Evolutionary conservation across 192 early-diverging fungal genomes (phyloP), one percentile per base, ranked within the genome.

Genomic region (Linnemannia elongata): DNA sequence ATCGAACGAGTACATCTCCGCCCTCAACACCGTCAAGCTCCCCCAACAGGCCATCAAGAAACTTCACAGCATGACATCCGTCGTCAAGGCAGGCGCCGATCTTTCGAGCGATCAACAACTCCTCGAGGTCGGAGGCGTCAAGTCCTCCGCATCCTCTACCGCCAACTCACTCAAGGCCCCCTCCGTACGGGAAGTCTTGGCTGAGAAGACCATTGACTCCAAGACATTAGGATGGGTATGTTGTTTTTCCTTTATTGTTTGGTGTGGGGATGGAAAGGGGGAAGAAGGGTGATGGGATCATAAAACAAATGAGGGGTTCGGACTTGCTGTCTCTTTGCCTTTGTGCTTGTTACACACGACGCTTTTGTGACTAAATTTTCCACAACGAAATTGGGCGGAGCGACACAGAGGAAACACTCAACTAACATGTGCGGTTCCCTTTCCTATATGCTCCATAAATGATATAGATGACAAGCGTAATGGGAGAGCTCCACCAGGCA

Each of bases 151-250:
- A 17, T 82, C 83, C 7, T 87, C 84, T 0, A 69, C 84, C 0
- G 83, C 75, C 3, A 79, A 80, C 47, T 86, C 84, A 12, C 18
- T 81, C 79, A 87, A 81, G 63, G 84, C 84, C 18, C 72, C 84
- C 15, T 87, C 79, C 0, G 84, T 87, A 24, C 79, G 84, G 47
- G 84, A 87, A 49, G 84, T 87, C 30, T 47, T 87, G 20, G 79
- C 79, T 6, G 84, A 87, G 49, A 87, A 87, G 72, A 73, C 84
- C n/a, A 78, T 87, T 27, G 84, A 87, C 33, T 66, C 79, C 38
- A 87, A 87, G 66, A 87, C 84, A 27, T 52, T 87, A 41, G 84
- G 79, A 77, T 87, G 84, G 84, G 84, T 87, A 81, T 39, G 83
- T 72, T 30, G 13, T 24, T 72, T 63, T 52, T 38, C 66, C 15